Base-by-base conservation (phyloP, 139 green algal genomes). In the Eudorina sp. region DNA sequence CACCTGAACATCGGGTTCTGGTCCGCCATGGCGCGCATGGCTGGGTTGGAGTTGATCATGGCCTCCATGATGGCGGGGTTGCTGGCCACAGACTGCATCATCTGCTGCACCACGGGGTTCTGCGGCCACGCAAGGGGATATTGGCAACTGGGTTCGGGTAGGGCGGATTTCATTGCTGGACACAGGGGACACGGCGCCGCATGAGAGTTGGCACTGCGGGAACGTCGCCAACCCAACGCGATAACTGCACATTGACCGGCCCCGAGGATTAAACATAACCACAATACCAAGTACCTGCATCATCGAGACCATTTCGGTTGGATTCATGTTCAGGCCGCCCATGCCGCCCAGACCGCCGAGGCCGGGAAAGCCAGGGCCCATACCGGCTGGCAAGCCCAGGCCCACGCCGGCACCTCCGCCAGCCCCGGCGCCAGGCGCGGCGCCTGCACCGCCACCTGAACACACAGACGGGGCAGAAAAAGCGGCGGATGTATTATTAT, bases 21-120 rank as follows among this genome's bases (percentile, higher is more conserved):
- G 29, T 94, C 91, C 31, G 91, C 72, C 85, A 92, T 91, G 4
- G 53, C 62, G 53, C 89, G 84, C 83, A 97, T 53, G 79, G 89
- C 75, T 27, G 94, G 93, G 90, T 96, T 95, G 51, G 72, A 75
- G 36, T 90, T 74, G 9, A 94, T 76, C 89, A 97, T 93, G 43
- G 83, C 75, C 64, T 96, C 90, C 88, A 97, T 92, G 66, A 97
- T 79, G 14, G 87, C 90, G 4, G 97, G 97, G 29, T 94, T 92
- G 72, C 84, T 89, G 85, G 96, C 89, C 77, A 99, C 90, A 18
- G 34, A 74, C 3, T 89, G 79, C 94, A 98, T 94, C 92, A 97
- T 96, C 66, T 96, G 76, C 72, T 95, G 90, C 92, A 97, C 93
- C 34, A 66, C 85, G 4, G 94, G 94, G 88, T 97, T 95, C 89